Base-by-base conservation (phyloP, 2,329 filamentous ascomycete genomes). In the Xylaria sp. region DNA sequence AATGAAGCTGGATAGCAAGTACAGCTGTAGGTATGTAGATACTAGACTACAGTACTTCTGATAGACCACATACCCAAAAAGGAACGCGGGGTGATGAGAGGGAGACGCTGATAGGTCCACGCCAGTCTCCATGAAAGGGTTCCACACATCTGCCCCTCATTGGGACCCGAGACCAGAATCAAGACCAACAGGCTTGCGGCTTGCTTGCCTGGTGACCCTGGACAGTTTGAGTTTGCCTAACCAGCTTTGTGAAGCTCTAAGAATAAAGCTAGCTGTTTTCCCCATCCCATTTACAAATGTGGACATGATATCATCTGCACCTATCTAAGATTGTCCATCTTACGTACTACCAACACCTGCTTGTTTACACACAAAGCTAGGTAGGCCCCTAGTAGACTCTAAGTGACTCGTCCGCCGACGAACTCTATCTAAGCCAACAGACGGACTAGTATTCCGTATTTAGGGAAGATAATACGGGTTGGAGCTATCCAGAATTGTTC, bases 51-150 rank as follows among this genome's bases (percentile, higher is more conserved):
- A 27, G 24, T 27, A 27, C 24, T 27, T 27, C 24, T 27, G 17
- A 19, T 19, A 6, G 7, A 12, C 48, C 48, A 30, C 48, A 54
- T 54, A 61, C 68, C 68, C 19, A 68, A 70, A 65, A 32, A 32
- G 65, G 65, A 68, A 69, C 61, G 65, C 54, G 58, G 61, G 65
- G 58, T 34, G 39, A 24, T 12, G 17, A 60, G 61, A 11, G 32
- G 19, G 47, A 36, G 54, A 56, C 21, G 30, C 47, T 70, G 61
- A 70, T 70, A 68, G 68, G 68, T 42, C 42, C 56, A 36, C 47
- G 50, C 8, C 42, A 12, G 27, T 56, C 27, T 19, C 39, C 30
- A 55, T 4, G 51, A 55, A 32, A 17, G 53, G 30, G 14, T 47
- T 19, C 8, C 5, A 19, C 42, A 24, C 32, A 21, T 36, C n/a